Evolutionary conservation across 2,329 filamentous ascomycete species (phyloP), one percentile per base, ranked within the genome.

Genomic region (Penicillium sp.): DNA sequence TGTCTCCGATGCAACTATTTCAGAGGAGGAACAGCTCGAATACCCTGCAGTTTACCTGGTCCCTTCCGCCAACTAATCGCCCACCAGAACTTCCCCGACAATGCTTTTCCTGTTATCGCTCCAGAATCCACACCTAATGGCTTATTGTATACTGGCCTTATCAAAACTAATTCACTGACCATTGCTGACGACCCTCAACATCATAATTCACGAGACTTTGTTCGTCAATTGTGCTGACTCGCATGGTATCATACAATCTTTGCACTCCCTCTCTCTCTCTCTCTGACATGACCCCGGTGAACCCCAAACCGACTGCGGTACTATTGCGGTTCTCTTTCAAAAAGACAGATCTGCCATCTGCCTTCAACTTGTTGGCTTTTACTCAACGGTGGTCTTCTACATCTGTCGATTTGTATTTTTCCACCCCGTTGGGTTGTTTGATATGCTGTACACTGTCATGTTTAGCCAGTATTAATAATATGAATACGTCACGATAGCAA

Each of bases 1-100:
- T 22, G 74, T 72, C 5, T 67, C 72, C 0, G 68, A 74, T 29
- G 68, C 62, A 16, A 74, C 72, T 3, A 62, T 75, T 36, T 68
- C 71, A 6, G 71, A 75, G 10, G 53, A 68, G 9, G 53, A 68
- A 8, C 71, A 69, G 32, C 62, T 70, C 27, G 70, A 74, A 18
- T 65, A 73, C 59, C 60, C 65, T 22, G 59, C 60, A 13, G 63
- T 74, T 7, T 75, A 74, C 54, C 56, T 74, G 51, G 59, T 65
- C 47, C 63, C 61, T 49, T 63, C 56, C 55, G 57, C 60, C 10
- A 63, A 62, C 45, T 69, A 64, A 54, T 10, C 13, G 32, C 16
- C 14, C 14, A 43, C 16, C 18, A n/a, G 13, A 27, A 7, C 7
- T 43, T 11, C 27, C 31, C 18, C 34, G 34, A 36, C 13, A 36